Evolutionary conservation across 1,139 yeast genomes (phyloP).

Genomic region (Geotrichum bryndzae): DNA sequence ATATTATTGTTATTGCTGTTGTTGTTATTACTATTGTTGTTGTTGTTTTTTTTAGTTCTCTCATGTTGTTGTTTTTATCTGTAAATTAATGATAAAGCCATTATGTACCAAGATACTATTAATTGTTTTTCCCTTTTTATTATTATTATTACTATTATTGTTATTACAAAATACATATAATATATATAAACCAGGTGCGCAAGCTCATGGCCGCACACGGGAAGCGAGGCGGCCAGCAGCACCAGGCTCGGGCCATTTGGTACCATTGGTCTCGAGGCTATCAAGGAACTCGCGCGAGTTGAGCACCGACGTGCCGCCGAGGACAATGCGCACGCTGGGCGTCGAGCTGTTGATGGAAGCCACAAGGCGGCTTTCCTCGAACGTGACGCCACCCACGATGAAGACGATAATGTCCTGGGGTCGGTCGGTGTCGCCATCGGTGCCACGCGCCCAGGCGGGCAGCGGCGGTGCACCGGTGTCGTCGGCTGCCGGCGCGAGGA

Average conservation of each 20-base stretch:
- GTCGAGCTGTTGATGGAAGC: slow-evolving; percentile 59
- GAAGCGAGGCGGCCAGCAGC: slow-evolving; percentile 22
- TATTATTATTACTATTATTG: too few species aligned
- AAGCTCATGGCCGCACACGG: slow-evolving; percentile 5
- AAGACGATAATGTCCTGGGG: slow-evolving; percentile 77
- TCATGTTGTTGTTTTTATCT: background rate
- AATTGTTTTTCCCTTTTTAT: background rate
- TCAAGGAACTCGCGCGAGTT: slow-evolving; percentile 55
- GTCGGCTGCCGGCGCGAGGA: slow-evolving; percentile 31
- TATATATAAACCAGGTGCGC: background rate
- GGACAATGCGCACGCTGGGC: slow-evolving; percentile 49
- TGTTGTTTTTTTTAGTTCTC: background rate
- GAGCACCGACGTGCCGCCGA: slow-evolving; percentile 73
- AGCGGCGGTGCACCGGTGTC: slow-evolving; percentile 34
- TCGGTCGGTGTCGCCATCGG: slow-evolving; percentile 25
- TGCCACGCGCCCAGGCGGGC: slow-evolving; percentile 32
- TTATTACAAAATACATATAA: too few species aligned
- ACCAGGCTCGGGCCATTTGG: slow-evolving; percentile 25
- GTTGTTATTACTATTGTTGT: background rate
- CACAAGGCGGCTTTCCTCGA: slow-evolving; percentile 81
- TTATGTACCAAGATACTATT: background rate
- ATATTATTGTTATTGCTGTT: background rate
- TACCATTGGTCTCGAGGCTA: slow-evolving; percentile 27
- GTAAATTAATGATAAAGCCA: background rate
- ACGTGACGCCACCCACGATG: slow-evolving; percentile 85